Evolutionary conservation across 441 rosid species (phyloP), one percentile per base, ranked within the genome.

Genomic region (Rhodomyrtus psidioides): DNA sequence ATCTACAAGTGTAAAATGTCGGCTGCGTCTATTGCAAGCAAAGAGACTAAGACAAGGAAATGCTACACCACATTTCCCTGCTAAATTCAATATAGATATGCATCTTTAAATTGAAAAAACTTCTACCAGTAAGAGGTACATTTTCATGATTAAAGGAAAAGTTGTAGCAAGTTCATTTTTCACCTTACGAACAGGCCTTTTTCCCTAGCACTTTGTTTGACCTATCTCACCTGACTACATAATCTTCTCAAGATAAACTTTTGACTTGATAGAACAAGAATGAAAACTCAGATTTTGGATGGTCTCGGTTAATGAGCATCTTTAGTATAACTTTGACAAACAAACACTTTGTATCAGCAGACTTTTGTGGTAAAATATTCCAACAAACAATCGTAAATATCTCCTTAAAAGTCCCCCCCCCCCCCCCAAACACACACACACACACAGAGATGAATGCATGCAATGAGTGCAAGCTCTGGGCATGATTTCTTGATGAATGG

Each of bases 321-420:
- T 62, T 62, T 62, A 62, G 44, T 62, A 30, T 42, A 30, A 62
- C 44, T 62, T 30, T 17, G n/a, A n/a, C n/a, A n/a, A n/a, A n/a
- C n/a, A n/a, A n/a, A n/a, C n/a, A n/a, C n/a, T n/a, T n/a, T n/a
- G 44, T 30, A 30, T 28, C 3, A 0, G 1, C 34, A 30, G 44
- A 30, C 75, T 30, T 53, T 6, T 30, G 44, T 62, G 75, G 30
- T 44, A 62, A 30, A 30, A 30, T 62, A 62, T 23, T 62, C 39
- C 6, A 30, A 44, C 0, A 39, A 62, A 62, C 9, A 62, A 44
- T 30, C 30, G 12, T 30, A 62, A 30, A 30, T 9, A 8, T 62
- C 24, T 62, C 4, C 75, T 62, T 1, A 21, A 13, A 9, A 62
- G 44, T 62, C 23, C 34, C n/a, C n/a, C n/a, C n/a, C n/a, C n/a